These are phyloP conservation scores for Penicillium sp. DNA, from an alignment of 2,329 filamentous ascomycete species.

Conservation along the genomic window DNA sequence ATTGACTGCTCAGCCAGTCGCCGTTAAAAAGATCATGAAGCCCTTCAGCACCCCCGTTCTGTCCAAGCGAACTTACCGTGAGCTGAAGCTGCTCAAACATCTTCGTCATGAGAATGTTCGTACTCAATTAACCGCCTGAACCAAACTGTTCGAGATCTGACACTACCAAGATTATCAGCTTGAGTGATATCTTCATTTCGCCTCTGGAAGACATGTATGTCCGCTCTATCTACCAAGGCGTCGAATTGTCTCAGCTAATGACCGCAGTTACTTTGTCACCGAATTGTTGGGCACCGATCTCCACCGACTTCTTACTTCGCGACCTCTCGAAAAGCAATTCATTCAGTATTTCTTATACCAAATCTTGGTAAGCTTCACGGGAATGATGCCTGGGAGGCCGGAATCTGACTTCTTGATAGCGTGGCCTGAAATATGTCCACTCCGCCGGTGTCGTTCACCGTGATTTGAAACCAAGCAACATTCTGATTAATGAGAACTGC, in stretches of 20 bases:
- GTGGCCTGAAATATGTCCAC: conserved; percentile 97
- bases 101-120: conserved; percentile 89
- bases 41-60: conserved; percentile 98
- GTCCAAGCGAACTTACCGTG: conserved; percentile 94
- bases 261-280: conserved; percentile 85
- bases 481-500: conserved; percentile 98
- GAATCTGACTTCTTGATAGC: conserved; percentile 52
- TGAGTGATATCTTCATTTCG: conserved; percentile 99
- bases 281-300: conserved; percentile 95
- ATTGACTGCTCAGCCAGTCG: conserved; percentile 93
- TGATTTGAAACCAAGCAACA: conserved; percentile 97
- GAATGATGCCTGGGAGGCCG: not conserved
- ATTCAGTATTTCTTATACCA: conserved; percentile 99
- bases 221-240: not conserved
- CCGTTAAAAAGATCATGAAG: conserved; percentile 99
- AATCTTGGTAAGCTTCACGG: conserved; percentile 69
- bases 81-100: conserved; percentile 96
- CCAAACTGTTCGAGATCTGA: conserved; percentile 12
- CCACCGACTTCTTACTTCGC: conserved; percentile 88
- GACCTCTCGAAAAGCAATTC: conserved; percentile 97
- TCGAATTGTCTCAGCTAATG: conserved; percentile 11
- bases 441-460: conserved; percentile 96
- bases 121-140: not conserved
- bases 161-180: conserved; percentile 73
- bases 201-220: conserved; percentile 95